Base-by-base conservation (phyloP, 2,329 filamentous ascomycete genomes). In the Metarhizium robertsii region DNA sequence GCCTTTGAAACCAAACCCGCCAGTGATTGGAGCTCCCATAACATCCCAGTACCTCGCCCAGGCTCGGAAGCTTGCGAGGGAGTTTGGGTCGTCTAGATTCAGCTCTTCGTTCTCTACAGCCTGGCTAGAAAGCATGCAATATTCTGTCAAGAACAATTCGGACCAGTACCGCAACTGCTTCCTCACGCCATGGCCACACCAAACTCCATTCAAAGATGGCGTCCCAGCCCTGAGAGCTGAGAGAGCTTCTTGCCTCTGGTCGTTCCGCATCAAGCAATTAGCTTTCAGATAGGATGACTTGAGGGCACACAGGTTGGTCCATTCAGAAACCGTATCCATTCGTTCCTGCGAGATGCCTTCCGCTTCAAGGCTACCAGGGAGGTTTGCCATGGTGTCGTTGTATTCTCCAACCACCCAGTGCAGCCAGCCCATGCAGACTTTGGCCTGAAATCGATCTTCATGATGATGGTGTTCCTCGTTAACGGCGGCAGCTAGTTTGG, bases 391-490 rank as follows among this genome's bases (percentile, higher is more conserved):
- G 42, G 86, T 85, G 46, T 82, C 68, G 1, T 74, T 75, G 60
- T 87, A 87, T 62, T 95, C 87, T 38, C 83, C 84, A 53, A 87
- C 71, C 8, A 84, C 81, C 83, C 88, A 95, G 66, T 95, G 84
- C 63, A 96, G 77, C 88, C 91, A 95, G 54, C 86, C 91, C 48
- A 92, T 70, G 69, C 90, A 94, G 53, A 94, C 85, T 58, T 84
- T 85, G 36, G 90, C 92, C 70, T 96, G 90, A 62, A 92, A 86
- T 54, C 72, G 76, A 61, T 87, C 84, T 66, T 86, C 79, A 13
- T 70, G 68, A 60, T 77, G 71, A 7, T 65, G 66, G 5, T 74
- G 71, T 63, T 86, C 85, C 53, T 76, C 75, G 6, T 85, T 82
- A 61, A 88, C 81, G 16, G 78, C 80, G 46, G 74, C 68, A 53